Base-by-base conservation (phyloP, 306 rosid species). In the Crataegus laevigata region DNA sequence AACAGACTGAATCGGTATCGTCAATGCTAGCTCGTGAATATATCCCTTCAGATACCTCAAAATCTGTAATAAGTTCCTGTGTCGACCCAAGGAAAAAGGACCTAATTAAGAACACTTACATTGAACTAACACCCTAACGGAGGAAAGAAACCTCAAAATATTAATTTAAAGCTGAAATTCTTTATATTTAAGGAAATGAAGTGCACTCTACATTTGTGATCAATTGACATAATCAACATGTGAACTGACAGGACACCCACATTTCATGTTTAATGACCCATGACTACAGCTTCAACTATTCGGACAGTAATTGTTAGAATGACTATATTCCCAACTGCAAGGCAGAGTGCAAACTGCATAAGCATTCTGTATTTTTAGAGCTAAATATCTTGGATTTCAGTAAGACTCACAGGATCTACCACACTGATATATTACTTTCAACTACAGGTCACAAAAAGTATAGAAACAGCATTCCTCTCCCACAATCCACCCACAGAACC, bases 21-120 rank as follows among this genome's bases (percentile, higher is more conserved):
- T 84, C 87, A 45, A 89, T 79, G 60, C 80, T 45, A 79, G 93
- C 90, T 40, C 83, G 84, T 58, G 91, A 89, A 68, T 89, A 91
- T 83, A 90, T 87, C 77, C 90, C 98, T 81, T 93, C 97, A 34
- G 90, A 88, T 77, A 93, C 86, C 89, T 93, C 98, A 84, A 91
- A 91, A 87, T 93, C 98, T 73, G 97, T 79, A 73, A 88, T 59
- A 69, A 88, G 90, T 50, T 87, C 90, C 98, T 91, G 93, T 59
- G 65, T 11, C 3, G 43, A 38, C 75, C 74, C 76, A 83, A 67
- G 76, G 15, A 47, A 76, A 78, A 54, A 6, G 36, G 75, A 55
- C 55, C 73, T 9, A 60, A 58, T 71, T 47, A 26, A 69, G 34
- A 78, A 29, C 51, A 47, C 15, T 45, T 34, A 28, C 36, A 36